phyloP scores from a whole-genome alignment of 345 rosid species.

The Populus davidiana region DNA sequence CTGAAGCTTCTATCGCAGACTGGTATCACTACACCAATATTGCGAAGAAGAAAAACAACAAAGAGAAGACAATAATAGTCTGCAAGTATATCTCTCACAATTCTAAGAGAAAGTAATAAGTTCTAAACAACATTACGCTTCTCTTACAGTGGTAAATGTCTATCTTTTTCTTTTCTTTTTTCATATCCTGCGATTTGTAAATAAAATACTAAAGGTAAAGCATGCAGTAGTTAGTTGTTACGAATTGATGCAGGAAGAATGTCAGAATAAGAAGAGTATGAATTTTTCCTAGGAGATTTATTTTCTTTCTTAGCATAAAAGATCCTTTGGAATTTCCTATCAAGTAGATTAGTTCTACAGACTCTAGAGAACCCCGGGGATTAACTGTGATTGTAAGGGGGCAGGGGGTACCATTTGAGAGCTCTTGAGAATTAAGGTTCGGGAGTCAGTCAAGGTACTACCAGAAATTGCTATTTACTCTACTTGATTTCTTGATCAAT shows the following conservation, averaged over 20 bases:
- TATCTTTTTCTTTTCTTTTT: too few relatives aligned
- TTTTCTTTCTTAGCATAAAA: not conserved
- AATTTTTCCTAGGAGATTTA: not conserved
- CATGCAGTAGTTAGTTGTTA: not conserved
- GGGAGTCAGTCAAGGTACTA: not conserved
- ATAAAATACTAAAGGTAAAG: not conserved
- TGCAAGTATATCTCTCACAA: not conserved
- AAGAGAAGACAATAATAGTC: not conserved
- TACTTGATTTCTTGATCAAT: not conserved
- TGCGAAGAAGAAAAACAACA: not conserved
- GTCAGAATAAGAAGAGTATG: not conserved
- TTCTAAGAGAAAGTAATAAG: not conserved
- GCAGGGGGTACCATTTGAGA: not conserved
- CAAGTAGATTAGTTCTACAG: not conserved
- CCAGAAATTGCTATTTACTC: not conserved
- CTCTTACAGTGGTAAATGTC: not conserved
- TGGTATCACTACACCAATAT: not conserved
- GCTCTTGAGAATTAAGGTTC: not conserved
- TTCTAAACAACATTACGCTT: not conserved
- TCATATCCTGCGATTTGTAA: too few relatives aligned
- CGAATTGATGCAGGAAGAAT: not conserved
- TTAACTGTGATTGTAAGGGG: not conserved
- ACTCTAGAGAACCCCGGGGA: not conserved
- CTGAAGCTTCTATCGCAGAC: too few relatives aligned
- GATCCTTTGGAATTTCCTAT: not conserved